Conservation (phyloP, 139 green algal species). For the Asterochloris erici region DNA sequence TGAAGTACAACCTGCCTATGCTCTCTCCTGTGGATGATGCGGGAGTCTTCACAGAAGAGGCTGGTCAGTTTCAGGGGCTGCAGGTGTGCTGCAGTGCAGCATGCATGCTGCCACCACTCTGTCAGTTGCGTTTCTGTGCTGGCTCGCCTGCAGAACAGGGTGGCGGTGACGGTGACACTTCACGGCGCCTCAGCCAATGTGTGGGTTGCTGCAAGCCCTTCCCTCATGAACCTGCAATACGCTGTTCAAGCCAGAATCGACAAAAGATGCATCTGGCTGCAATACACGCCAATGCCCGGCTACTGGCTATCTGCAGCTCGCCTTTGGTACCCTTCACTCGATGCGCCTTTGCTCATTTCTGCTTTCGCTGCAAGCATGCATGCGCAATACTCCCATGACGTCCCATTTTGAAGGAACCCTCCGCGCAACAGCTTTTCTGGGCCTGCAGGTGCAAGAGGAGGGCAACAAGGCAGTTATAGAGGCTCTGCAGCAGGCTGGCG, state of each 20-base stretch:
- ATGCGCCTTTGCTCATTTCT: no score
- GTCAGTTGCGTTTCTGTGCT: no score
- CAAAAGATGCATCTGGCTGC: no score
- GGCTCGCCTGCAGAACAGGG: no score
- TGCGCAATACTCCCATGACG: neutral
- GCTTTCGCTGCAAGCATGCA: neutral
- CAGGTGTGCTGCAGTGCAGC: neutral
- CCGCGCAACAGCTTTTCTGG: conserved; percentile 52
- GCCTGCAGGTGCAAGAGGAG: conserved; percentile 77
- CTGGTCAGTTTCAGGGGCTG: conserved; percentile 75
- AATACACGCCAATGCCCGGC: no score
- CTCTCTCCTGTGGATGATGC: conserved; percentile 95
- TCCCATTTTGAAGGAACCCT: neutral
- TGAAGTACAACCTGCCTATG: conserved; percentile 80
- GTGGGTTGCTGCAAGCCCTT: no score
- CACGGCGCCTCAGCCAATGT: no score
- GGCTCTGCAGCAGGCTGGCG: conserved; percentile 52
- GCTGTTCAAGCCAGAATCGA: no score
- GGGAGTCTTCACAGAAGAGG: conserved; percentile 91
- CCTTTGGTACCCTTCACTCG: no score
- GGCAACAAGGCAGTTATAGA: conserved; percentile 85
- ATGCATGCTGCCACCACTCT: neutral
- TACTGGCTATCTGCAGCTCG: no score
- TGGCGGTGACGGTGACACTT: no score
- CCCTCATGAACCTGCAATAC: no score